Evolutionary conservation across 768 basidiomycete species (phyloP).

Genomic region (Lyophyllum semitale): DNA sequence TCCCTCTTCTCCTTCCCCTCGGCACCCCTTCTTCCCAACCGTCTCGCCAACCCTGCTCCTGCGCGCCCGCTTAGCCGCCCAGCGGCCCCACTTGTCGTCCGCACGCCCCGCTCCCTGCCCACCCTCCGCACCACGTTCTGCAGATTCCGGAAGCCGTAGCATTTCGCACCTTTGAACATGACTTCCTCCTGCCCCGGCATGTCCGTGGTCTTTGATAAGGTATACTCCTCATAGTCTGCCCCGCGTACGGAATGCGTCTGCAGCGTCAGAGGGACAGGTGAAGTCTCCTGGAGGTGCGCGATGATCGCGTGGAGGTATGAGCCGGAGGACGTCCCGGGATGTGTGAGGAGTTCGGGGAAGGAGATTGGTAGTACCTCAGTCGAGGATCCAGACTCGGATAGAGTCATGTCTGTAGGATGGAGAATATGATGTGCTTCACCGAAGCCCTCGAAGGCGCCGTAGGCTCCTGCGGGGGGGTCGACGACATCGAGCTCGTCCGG

Average conservation of each 20-base stretch:
- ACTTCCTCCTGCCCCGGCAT: constrained; percentile 41
- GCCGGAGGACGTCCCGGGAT: constrained; percentile 87
- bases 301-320: constrained; percentile 89
- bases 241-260: constrained; percentile 63
- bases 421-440: neutral
- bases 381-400: neutral
- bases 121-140: constrained; percentile 96
- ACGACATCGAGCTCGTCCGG: constrained; percentile 47
- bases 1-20: constrained; percentile 37
- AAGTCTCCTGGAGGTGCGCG: constrained; percentile 45
- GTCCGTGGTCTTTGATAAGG: constrained; percentile 40
- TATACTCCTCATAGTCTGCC: constrained; percentile 79
- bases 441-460: constrained; percentile 10
- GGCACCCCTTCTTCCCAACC: constrained; percentile 32
- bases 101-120: constrained; percentile 79
- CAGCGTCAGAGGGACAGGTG: constrained; percentile 48
- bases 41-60: constrained; percentile 18
- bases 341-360: constrained; percentile 75
- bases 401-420: neutral
- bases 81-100: constrained; percentile 71
- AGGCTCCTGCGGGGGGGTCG: constrained; percentile 13
- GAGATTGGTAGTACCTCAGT: constrained; percentile 6
- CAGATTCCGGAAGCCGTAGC: constrained; percentile 96
- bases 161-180: constrained; percentile 89
- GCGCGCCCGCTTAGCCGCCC: constrained; percentile 39